Base-by-base conservation (phyloP, 2,329 filamentous ascomycete genomes). In the Aspergillus sp. region DNA sequence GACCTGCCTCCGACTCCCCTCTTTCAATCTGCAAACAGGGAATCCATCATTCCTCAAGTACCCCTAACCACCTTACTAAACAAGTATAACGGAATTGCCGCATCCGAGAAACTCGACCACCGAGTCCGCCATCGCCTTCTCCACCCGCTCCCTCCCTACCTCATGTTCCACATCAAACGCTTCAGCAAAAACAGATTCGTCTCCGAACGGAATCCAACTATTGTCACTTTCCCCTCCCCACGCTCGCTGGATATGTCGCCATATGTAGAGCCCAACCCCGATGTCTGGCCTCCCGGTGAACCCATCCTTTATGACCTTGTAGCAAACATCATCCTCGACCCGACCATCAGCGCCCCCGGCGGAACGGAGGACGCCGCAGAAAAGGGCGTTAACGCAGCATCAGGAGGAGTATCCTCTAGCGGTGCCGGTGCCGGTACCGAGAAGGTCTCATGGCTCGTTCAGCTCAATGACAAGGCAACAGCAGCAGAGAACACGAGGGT, bases 141-240 rank as follows among this genome's bases (percentile, higher is more conserved):
- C 48, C 93, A 96, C 69, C 95, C 95, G 0, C 82, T 99, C 0
- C 95, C 95, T 0, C 93, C 93, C 0, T 98, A 89, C 71, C 85
- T 99, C 17, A 81, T 95, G 53, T 91, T 99, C 78, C 93, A 99
- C 79, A 88, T 98, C 79, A 98, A 98, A 79, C 91, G 95, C 66
- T 99, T 99, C 82, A 91, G 88, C 65, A 88, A 90, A 64, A 99
- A 99, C 80, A 96, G 97, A 74, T 99, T 99, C 70, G 90, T 99
- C 19, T 86, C 89, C 2, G 93, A 98, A 77, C 90, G 95, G 51
- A 99, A 99, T 74, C 95, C 93, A 1, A 99, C 95, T 9, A 99
- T 99, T 69, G 95, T 99, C 62, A 98, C 93, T 0, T 99, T 98
- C 75, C 91, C 93, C 63, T 89, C 91, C 6, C 85, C 91, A 4